Conservation (phyloP, 768 basidiomycete species). For the Piloderma croceum region DNA sequence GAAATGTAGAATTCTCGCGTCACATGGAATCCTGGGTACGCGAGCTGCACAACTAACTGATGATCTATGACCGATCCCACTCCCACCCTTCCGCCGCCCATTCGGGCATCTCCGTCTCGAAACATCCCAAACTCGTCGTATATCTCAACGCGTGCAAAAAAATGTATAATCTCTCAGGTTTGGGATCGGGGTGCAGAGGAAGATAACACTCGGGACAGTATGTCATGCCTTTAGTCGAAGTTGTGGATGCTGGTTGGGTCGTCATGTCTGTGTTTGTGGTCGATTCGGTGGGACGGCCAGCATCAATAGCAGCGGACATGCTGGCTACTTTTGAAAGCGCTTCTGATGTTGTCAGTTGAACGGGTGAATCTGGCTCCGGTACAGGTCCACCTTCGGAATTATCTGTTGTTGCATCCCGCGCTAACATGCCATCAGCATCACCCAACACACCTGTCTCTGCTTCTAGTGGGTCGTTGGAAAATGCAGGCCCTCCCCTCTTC, state of each 20-base stretch:
- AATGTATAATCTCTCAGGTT: constrained; percentile 88
- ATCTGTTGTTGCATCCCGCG: constrained; percentile 2
- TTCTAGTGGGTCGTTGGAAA: constrained; percentile 14
- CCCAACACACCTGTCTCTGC: constrained; percentile 4
- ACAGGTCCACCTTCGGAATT: constrained; percentile 9
- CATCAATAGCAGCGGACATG: constrained; percentile 25
- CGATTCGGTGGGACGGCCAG: constrained; percentile 17
- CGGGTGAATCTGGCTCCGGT: constrained; percentile 11
- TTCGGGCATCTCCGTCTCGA: constrained; percentile 80
- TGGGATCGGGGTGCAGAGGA: constrained; percentile 89
- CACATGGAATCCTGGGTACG: no score
- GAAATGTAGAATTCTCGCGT: no score
- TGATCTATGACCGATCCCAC: constrained; percentile 63
- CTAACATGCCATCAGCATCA: constrained; percentile 1
- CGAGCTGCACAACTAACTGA: no score
- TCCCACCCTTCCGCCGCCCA: constrained; percentile 79
- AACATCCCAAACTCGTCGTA: constrained; percentile 74
- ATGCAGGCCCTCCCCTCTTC: constrained; percentile 45
- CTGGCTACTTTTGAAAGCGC: constrained; percentile 37
- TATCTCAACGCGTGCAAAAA: constrained; percentile 91
- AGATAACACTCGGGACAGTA: constrained; percentile 92
- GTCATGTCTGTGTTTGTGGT: no score
- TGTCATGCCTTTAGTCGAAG: constrained; percentile 27
- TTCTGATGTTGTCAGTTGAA: constrained; percentile 45
- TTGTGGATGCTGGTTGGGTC: constrained; percentile 31